phyloP scores from a whole-genome alignment of 2,329 filamentous ascomycete species.

The Diaporthe sp. region DNA sequence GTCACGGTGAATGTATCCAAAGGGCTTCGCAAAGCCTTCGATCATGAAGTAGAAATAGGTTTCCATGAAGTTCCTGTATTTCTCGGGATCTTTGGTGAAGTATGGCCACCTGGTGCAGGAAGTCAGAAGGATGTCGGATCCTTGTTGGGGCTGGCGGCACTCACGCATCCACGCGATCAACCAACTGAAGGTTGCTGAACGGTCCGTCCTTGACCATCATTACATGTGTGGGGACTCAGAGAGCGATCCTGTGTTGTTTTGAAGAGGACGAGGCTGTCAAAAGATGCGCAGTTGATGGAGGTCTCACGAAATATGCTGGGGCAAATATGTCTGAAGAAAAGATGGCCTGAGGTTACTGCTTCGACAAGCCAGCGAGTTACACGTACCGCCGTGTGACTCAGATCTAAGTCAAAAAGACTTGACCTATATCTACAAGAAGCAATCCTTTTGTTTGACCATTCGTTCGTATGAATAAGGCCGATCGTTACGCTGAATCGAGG shows the following conservation, averaged over 20 bases:
- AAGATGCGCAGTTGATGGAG: neutral
- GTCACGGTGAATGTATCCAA: neutral
- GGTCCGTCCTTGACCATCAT: neutral
- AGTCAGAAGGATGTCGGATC: neutral
- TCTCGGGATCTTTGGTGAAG: neutral
- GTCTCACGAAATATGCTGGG: neutral
- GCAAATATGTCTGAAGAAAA: too few relatives aligned
- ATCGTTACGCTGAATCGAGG: neutral
- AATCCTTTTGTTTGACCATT: rapidly evolving
- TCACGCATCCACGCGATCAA: neutral
- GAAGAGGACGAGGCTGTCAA: neutral
- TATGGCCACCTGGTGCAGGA: neutral
- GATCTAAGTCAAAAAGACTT: neutral
- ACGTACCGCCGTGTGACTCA: neutral
- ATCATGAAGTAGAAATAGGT: neutral
- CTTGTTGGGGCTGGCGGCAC: neutral
- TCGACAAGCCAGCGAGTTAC: neutral
- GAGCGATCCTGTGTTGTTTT: neutral
- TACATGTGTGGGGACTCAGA: neutral
- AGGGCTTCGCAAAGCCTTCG: neutral
- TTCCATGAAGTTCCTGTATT: neutral
- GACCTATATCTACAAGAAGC: neutral
- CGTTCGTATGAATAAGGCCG: neutral
- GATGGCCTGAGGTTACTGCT: neutral
- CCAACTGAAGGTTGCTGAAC: neutral